A percentile compares a stretch with the other conserved stretches of the same genome.
These are phyloP conservation scores for Arachnomyces sp. DNA, from an alignment of 2,329 filamentous ascomycete genomes.

Conservation along the genomic window DNA sequence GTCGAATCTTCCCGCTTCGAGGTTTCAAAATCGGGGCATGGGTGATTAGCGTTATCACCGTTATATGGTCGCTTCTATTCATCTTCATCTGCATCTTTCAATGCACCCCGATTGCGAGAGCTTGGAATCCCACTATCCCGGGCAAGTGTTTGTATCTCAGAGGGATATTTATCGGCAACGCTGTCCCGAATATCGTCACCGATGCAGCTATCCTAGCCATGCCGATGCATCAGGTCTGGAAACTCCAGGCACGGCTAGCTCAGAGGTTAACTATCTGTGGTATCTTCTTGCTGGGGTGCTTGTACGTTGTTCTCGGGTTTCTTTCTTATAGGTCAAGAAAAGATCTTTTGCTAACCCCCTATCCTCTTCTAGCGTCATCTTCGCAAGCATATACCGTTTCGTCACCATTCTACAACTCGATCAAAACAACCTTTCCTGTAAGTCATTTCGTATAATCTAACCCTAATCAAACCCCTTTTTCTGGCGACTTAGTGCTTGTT, in stretches of 20 bases:
- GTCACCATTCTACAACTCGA: not conserved
- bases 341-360: not conserved
- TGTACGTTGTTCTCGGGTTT: conserved; percentile 18
- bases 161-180: conserved; percentile 42
- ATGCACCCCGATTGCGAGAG: conserved; percentile 44
- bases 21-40: conserved; percentile 39
- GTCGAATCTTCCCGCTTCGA: conserved; percentile 43
- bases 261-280: conserved; percentile 14
- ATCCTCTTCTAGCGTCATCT: conserved; percentile 1
- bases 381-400: conserved; percentile 2
- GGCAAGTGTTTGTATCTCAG: conserved; percentile 43
- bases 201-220: conserved; percentile 20
- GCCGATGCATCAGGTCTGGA: conserved; percentile 21
- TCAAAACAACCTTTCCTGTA: conserved; percentile 3
- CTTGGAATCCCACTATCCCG: conserved; percentile 41
- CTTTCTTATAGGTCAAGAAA: not conserved
- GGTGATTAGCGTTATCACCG: conserved; percentile 36
- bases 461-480: too few relatives aligned
- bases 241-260: conserved; percentile 13
- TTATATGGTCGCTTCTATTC: conserved; percentile 43
- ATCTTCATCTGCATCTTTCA: conserved; percentile 47
- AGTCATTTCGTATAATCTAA: too few relatives aligned
- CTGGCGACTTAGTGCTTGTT: too few relatives aligned
- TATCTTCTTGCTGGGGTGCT: conserved; percentile 13
- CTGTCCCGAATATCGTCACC: conserved; percentile 29